A percentile compares a stretch with the other conserved stretches of the same genome.
Evolutionary conservation across 2,329 filamentous ascomycete species (phyloP).

Genomic region (Venturia carpophila): DNA sequence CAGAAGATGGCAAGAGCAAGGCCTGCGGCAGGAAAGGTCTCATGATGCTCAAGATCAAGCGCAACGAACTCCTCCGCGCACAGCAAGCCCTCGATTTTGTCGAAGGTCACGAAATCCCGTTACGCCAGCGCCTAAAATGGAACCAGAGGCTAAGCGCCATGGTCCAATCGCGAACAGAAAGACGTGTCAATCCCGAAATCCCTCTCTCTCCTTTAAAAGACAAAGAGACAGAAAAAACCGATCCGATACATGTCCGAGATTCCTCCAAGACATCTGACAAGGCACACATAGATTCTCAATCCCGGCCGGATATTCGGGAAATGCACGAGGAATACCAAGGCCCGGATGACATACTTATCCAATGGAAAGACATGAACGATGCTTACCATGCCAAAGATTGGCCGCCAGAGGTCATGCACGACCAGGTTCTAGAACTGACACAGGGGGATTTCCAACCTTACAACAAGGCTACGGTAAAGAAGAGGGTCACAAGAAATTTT

Average conservation of each 20-base stretch:
- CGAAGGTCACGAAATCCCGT: not conserved
- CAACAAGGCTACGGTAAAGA: too few species aligned
- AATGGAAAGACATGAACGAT: conserved; percentile 31
- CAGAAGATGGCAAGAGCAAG: conserved; percentile 25
- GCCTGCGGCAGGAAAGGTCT: conserved; percentile 22
- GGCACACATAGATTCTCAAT: conserved; percentile 20
- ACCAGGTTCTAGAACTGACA: too few species aligned
- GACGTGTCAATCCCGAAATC: not conserved
- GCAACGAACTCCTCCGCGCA: conserved; percentile 19
- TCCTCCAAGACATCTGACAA: conserved; percentile 14
- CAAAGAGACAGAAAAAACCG: not conserved
- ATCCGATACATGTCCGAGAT: too few species aligned
- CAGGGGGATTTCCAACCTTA: too few species aligned
- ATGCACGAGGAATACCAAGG: conserved; percentile 20
- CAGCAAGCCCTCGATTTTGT: conserved; percentile 14
- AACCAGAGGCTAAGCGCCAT: not conserved
- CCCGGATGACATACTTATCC: conserved; percentile 24
- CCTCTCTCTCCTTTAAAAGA: not conserved
- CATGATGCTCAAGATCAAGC: conserved; percentile 22
- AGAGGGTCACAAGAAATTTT: not conserved
- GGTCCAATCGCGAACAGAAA: not conserved
- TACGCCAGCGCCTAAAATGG: conserved; percentile 1
- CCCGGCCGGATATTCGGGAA: not conserved
- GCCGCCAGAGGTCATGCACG: conserved; percentile 22
- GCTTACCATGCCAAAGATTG: conserved; percentile 24